These are phyloP conservation scores for Colletotrichum navitas DNA, from an alignment of 2,329 filamentous ascomycete genomes.

Conservation along the genomic window DNA sequence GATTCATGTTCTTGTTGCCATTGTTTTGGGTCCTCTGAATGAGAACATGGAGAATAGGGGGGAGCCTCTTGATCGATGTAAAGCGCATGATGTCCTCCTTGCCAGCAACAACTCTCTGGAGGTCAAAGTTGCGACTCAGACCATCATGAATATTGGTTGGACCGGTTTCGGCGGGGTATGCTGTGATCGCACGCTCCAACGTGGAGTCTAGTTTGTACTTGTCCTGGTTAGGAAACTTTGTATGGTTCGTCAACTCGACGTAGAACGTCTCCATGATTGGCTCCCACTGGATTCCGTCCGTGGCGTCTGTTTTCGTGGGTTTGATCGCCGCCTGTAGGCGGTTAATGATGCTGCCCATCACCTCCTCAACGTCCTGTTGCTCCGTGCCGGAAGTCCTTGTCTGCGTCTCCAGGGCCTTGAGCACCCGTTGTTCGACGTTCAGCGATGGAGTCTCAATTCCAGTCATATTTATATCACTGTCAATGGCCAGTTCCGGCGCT, in stretches of 20 bases:
- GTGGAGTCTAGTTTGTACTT: slow-evolving; percentile 50
- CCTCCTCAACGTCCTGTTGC: slow-evolving; percentile 96
- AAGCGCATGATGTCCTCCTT: slow-evolving; percentile 71
- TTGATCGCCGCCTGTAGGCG: slow-evolving; percentile 91
- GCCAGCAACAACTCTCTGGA: slow-evolving; percentile 69
- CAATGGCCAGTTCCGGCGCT: slow-evolving; percentile 34
- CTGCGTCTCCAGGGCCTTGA: slow-evolving; percentile 60
- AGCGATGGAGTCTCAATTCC: slow-evolving; percentile 13
- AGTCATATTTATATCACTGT: slow-evolving; percentile 31
- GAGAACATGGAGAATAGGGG: slow-evolving; percentile 89
- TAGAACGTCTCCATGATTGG: slow-evolving; percentile 79
- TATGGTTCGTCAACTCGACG: slow-evolving; percentile 71
- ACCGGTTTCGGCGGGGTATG: slow-evolving; percentile 65
- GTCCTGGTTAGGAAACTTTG: slow-evolving; percentile 63
- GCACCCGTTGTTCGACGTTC: slow-evolving; percentile 60
- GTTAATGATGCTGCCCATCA: slow-evolving; percentile 92
- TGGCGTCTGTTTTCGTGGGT: slow-evolving; percentile 71
- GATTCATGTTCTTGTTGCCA: slow-evolving; percentile 79
- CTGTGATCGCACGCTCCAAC: slow-evolving; percentile 74
- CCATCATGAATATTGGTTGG: slow-evolving; percentile 81
- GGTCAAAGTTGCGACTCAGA: slow-evolving; percentile 87
- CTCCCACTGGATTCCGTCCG: slow-evolving; percentile 82
- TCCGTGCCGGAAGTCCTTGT: slow-evolving; percentile 66
- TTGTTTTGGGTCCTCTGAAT: slow-evolving; percentile 87
- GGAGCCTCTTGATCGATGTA: slow-evolving; percentile 79